Conservation (phyloP, 2,329 filamentous ascomycete species). For the Hymenoscyphus repandus region DNA sequence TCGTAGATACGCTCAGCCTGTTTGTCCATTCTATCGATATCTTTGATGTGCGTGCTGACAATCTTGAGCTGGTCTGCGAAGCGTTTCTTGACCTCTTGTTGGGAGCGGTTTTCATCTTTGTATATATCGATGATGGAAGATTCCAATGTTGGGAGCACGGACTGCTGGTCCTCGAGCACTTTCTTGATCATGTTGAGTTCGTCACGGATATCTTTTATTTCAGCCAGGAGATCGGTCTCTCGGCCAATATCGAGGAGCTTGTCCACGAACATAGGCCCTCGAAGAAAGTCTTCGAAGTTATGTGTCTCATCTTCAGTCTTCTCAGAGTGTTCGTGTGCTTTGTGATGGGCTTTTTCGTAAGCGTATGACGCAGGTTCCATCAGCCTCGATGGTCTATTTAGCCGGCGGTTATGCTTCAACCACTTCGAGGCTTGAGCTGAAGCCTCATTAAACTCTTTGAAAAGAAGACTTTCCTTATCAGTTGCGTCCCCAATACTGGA, state of each 20-base stretch:
- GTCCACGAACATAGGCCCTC: conserved; percentile 22
- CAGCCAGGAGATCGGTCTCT: conserved; percentile 38
- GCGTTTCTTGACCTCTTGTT: conserved; percentile 21
- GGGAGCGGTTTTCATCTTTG: conserved; percentile 15
- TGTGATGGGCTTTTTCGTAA: background rate
- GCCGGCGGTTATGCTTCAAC: conserved; percentile 19
- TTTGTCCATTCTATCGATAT: conserved; percentile 64
- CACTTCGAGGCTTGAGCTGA: conserved; percentile 24
- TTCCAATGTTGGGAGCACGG: conserved; percentile 22
- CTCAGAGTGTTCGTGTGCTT: conserved; percentile 1
- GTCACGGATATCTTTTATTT: conserved; percentile 43
- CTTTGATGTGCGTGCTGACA: conserved; percentile 21
- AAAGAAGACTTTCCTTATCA: conserved; percentile 22
- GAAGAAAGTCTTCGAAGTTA: conserved; percentile 17
- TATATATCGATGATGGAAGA: conserved; percentile 23
- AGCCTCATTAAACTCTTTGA: conserved; percentile 24
- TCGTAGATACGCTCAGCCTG: conserved; percentile 73
- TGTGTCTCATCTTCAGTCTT: conserved; percentile 23
- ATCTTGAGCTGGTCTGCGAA: conserved; percentile 20
- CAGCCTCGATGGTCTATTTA: conserved; percentile 14
- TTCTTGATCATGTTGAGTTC: conserved; percentile 43
- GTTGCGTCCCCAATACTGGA: conserved; percentile 24
- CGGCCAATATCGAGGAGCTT: conserved; percentile 38
- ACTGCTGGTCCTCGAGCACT: conserved; percentile 32
- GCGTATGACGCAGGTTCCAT: conserved; percentile 7